phyloP scores from a whole-genome alignment of 73 alveolate genomes.

The Tetrahymena thermophila region DNA sequence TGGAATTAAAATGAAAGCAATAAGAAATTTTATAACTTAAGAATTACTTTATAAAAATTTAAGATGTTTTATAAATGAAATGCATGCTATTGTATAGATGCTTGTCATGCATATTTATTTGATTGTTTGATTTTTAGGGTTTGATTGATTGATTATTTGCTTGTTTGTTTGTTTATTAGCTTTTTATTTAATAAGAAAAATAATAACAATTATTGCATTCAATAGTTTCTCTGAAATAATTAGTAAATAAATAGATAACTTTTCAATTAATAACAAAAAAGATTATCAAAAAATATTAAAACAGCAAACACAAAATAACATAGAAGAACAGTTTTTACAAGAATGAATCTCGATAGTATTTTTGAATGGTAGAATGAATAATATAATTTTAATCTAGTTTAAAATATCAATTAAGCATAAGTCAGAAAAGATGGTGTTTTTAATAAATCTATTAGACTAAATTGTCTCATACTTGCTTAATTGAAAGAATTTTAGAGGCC shows the following conservation, averaged over 20 bases:
- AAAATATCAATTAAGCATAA: neutral
- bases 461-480: neutral
- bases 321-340: neutral
- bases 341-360: slow-evolving; percentile 30
- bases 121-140: neutral
- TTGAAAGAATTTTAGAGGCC: neutral
- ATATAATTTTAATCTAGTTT: neutral
- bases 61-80: neutral
- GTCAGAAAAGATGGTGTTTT: neutral
- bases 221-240: neutral
- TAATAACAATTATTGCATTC: neutral
- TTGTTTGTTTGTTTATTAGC: neutral
- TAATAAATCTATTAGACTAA: neutral
- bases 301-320: neutral
- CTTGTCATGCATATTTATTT: too few relatives aligned
- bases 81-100: neutral
- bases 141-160: neutral
- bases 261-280: neutral
- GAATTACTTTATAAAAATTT: neutral
- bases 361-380: slow-evolving; percentile 12
- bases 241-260: neutral
- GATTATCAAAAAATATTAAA: neutral
- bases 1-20: too few relatives aligned
- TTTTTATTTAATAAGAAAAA: neutral
- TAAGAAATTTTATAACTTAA: neutral